phyloP scores from a whole-genome alignment of 768 basidiomycete species.

The Suillus variegatus region DNA sequence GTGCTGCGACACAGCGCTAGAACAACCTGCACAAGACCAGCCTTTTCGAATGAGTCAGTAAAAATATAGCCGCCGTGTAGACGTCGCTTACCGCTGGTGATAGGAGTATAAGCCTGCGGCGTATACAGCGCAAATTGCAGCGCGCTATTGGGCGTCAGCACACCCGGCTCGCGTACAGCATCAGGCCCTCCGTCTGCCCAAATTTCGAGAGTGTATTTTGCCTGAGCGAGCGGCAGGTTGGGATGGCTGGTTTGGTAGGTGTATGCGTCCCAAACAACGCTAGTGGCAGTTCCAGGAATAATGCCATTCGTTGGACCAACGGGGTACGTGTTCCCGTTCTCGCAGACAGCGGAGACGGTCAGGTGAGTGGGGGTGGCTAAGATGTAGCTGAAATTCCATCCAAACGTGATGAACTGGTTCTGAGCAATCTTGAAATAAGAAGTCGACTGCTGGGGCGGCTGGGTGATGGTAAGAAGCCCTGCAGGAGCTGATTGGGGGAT shows the following conservation, averaged over 20 bases:
- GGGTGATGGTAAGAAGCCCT: constrained; percentile 71
- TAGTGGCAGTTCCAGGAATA: constrained; percentile 69
- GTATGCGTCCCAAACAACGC: constrained; percentile 80
- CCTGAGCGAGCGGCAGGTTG: constrained; percentile 70
- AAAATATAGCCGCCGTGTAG: not conserved
- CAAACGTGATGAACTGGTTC: constrained; percentile 78
- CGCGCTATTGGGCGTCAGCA: constrained; percentile 65
- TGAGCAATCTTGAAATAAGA: constrained; percentile 89
- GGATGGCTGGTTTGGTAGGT: constrained; percentile 63
- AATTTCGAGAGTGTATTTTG: constrained; percentile 76
- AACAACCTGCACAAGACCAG: constrained; percentile 57
- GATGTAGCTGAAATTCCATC: constrained; percentile 85
- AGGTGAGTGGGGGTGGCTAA: constrained; percentile 69
- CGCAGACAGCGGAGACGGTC: constrained; percentile 80
- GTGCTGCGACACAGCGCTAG: constrained; percentile 35
- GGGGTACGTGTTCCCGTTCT: constrained; percentile 88
- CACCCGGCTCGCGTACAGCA: constrained; percentile 59
- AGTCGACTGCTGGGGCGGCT: constrained; percentile 78
- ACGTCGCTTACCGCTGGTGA: constrained; percentile 49
- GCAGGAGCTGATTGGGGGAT: constrained; percentile 58
- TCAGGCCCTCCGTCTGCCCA: constrained; percentile 79
- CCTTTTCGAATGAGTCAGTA: constrained; percentile 34
- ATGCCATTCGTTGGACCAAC: constrained; percentile 78
- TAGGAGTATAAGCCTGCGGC: constrained; percentile 68
- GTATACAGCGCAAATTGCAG: constrained; percentile 85